These are phyloP conservation scores for Strobilomyces echinocephalus DNA, from an alignment of 768 basidiomycete genomes.

Conservation along the genomic window DNA sequence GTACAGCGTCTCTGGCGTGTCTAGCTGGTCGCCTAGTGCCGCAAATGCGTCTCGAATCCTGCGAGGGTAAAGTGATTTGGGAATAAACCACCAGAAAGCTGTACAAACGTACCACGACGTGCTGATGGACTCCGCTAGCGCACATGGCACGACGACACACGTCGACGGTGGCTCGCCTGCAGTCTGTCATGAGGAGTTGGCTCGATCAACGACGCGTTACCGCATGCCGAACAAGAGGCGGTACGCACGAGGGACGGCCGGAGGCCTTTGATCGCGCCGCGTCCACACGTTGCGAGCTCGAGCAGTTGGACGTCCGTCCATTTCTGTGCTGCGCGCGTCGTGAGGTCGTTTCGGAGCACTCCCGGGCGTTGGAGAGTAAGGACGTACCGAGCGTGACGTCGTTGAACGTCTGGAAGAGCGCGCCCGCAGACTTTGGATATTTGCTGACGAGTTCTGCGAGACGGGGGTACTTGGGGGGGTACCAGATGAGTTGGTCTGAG, in stretches of 20 bases:
- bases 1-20: constrained; percentile 45
- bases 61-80: not conserved
- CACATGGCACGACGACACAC: constrained; percentile 56
- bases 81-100: no score
- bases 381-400: constrained; percentile 57
- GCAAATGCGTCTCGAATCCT: constrained; percentile 60
- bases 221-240: not conserved
- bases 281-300: constrained; percentile 50
- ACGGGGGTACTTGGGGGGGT: constrained; percentile 36
- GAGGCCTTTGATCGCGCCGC: constrained; percentile 57
- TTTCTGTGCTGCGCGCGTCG: constrained; percentile 52
- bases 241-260: constrained; percentile 46
- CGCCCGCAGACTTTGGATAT: constrained; percentile 58
- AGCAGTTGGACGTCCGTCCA: constrained; percentile 64
- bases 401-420: constrained; percentile 73
- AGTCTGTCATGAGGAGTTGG: constrained; percentile 32
- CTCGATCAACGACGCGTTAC: not conserved
- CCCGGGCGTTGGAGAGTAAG: not conserved
- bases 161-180: constrained; percentile 29
- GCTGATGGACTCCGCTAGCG: constrained; percentile 60
- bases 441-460: constrained; percentile 48
- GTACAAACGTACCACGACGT: constrained; percentile 47
- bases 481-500: constrained; percentile 1
- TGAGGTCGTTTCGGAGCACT: not conserved
- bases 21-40: constrained; percentile 32